A percentile compares a stretch with the other conserved stretches of the same genome.
These are phyloP conservation scores for Debaryomyces sp. DNA, from an alignment of 1,139 yeast species.

Conservation along the genomic window DNA sequence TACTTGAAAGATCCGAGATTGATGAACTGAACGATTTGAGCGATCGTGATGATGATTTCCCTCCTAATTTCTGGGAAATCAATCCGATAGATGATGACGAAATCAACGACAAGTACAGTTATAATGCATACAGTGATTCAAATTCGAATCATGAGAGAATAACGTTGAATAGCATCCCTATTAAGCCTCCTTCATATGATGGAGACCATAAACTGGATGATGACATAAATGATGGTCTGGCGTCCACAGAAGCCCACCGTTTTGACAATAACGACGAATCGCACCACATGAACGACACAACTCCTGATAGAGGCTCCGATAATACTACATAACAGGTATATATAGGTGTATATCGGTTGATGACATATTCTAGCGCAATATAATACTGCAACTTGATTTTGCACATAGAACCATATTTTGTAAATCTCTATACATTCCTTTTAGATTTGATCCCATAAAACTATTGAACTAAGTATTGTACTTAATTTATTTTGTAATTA, in stretches of 20 bases:
- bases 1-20: slow-evolving; percentile 56
- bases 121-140: slow-evolving; percentile 42
- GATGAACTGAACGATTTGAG: slow-evolving; percentile 51
- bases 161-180: slow-evolving; percentile 42
- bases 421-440: neutral
- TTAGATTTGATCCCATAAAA: neutral
- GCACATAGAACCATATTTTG: neutral
- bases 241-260: neutral
- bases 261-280: neutral
- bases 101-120: slow-evolving; percentile 38
- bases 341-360: neutral
- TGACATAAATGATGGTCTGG: neutral
- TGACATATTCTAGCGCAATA: neutral
- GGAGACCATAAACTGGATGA: slow-evolving; percentile 13
- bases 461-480: neutral
- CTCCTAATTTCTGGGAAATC: slow-evolving; percentile 57
- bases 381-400: neutral
- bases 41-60: slow-evolving; percentile 53
- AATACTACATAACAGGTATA: neutral
- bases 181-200: slow-evolving; percentile 40
- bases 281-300: neutral
- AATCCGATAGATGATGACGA: slow-evolving; percentile 21
- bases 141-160: slow-evolving; percentile 43
- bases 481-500: neutral
- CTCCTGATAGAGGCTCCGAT: neutral